Conservation (phyloP, 2,329 filamentous ascomycete genomes). For the Phymatotrichopsis omnivora region DNA sequence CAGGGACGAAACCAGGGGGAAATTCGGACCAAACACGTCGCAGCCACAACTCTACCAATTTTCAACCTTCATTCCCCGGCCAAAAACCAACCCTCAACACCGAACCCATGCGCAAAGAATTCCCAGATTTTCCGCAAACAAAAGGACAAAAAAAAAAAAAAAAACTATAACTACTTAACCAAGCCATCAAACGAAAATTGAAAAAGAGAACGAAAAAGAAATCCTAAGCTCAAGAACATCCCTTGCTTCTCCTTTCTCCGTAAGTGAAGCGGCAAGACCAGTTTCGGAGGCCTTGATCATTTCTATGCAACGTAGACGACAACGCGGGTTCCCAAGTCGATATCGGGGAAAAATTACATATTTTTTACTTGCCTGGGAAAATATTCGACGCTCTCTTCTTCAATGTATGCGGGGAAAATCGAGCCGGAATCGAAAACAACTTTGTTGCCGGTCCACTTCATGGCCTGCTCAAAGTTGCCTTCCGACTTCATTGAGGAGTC, state of each 20-base stretch:
- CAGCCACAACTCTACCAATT: too few relatives aligned
- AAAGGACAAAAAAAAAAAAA: too few relatives aligned
- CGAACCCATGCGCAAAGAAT: too few relatives aligned
- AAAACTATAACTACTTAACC: too few relatives aligned
- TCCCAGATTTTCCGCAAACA: too few relatives aligned
- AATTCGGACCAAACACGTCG: too few relatives aligned
- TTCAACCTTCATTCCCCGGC: too few relatives aligned
- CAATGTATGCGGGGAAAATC: constrained; percentile 69
- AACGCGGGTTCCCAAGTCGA: constrained; percentile 85
- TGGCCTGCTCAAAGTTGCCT: constrained; percentile 93
- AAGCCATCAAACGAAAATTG: too few relatives aligned
- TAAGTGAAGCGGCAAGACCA: constrained; percentile 67
- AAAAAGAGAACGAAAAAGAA: too few relatives aligned
- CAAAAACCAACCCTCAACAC: too few relatives aligned
- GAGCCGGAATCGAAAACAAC: constrained; percentile 92
- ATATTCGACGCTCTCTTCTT: constrained; percentile 54
- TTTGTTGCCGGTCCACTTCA: constrained; percentile 80
- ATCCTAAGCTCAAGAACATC: constrained; percentile 87
- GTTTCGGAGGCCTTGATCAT: constrained; percentile 96
- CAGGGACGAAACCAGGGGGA: too few relatives aligned
- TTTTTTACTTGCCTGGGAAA: constrained; percentile 70
- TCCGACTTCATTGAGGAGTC: constrained; percentile 91
- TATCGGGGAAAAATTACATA: constrained; percentile 92
- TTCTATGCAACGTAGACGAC: constrained; percentile 73
- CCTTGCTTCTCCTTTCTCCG: constrained; percentile 64